These are phyloP conservation scores for Torulaspora pretoriensis DNA, from an alignment of 1,139 yeast genomes.

Conservation along the genomic window DNA sequence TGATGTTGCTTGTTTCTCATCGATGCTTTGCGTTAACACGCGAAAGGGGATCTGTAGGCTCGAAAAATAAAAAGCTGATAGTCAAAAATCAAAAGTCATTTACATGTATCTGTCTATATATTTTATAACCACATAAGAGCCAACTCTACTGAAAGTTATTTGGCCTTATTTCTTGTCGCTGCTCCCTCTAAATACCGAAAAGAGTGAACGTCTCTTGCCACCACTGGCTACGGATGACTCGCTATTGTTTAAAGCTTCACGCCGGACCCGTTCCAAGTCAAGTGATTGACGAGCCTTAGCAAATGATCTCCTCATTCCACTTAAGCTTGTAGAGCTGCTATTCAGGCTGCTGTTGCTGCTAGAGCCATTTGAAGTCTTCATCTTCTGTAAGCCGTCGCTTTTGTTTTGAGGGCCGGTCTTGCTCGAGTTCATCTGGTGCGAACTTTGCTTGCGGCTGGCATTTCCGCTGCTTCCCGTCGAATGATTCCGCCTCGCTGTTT, in stretches of 20 bases:
- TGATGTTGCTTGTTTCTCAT: neutral
- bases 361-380: conserved; percentile 14
- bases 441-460: conserved; percentile 9
- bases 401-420: conserved; percentile 11
- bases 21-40: neutral
- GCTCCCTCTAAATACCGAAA: conserved; percentile 24
- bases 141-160: neutral
- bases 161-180: conserved; percentile 12
- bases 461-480: conserved; percentile 15
- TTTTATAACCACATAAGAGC: neutral
- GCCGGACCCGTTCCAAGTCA: conserved; percentile 29
- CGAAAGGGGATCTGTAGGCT: neutral
- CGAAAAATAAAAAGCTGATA: neutral
- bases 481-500: conserved; percentile 3
- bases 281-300: conserved; percentile 30
- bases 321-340: conserved; percentile 12
- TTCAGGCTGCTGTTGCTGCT: conserved; percentile 21
- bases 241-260: conserved; percentile 21
- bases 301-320: conserved; percentile 25
- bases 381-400: conserved; percentile 17
- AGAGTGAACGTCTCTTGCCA: conserved; percentile 28
- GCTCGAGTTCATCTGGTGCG: neutral
- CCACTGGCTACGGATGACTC: conserved; percentile 18
- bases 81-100: conserved; percentile 2
- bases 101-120: conserved; percentile 6